These are phyloP conservation scores for Diaporthe capsici DNA, from an alignment of 2,329 filamentous ascomycete genomes.

Conservation along the genomic window DNA sequence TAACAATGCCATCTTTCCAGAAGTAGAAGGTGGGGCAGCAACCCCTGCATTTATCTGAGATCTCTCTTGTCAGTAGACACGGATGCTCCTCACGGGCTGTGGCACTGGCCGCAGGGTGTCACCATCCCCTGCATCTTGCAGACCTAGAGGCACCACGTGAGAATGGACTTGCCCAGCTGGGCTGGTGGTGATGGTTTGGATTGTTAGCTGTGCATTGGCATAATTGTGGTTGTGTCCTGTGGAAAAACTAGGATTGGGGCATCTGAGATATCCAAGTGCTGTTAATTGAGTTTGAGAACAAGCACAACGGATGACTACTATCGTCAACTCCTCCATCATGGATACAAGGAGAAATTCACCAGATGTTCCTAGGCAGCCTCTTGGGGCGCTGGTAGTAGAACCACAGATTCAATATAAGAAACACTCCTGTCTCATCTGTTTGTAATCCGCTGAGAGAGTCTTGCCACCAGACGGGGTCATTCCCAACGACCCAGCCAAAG, in stretches of 20 bases:
- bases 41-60: conserved; percentile 31
- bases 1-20: conserved; percentile 27
- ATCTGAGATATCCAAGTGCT: neutral
- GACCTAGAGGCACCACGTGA: conserved; percentile 21
- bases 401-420: neutral
- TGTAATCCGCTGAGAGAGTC: neutral
- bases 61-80: conserved; percentile 7
- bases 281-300: neutral
- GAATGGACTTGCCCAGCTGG: neutral
- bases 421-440: neutral
- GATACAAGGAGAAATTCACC: too few species aligned
- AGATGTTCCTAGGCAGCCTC: too few species aligned
- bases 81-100: neutral
- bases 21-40: conserved; percentile 12
- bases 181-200: neutral
- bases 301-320: too few species aligned
- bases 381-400: neutral
- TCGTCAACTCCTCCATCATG: too few species aligned
- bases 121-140: conserved; percentile 11
- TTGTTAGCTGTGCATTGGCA: neutral
- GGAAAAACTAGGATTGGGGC: neutral
- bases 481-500: neutral
- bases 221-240: neutral
- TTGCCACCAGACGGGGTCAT: neutral
- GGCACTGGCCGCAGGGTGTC: conserved; percentile 23